Evolutionary conservation across 805 yeast species (phyloP), one percentile per base, ranked within the genome.

Genomic region (Spathaspora hagerdaliae): DNA sequence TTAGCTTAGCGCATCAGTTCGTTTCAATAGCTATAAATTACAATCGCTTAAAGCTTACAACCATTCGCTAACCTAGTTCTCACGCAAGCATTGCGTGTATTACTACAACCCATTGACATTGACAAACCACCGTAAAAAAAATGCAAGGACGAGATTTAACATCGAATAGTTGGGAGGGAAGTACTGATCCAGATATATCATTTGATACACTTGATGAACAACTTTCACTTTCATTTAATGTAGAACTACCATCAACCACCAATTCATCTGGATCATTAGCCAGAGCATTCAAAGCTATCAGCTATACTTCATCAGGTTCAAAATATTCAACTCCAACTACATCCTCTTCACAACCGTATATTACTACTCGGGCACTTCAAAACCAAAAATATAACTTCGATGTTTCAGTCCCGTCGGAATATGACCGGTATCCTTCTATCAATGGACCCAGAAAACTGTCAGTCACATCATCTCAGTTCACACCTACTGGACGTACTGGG

Each of bases 381-480:
- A 19, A 19, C 5, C 32, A 29, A 5, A 29, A 29, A 29, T 9
- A 29, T 9, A 11, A 29, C 6, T 11, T 29, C 5, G 6, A 29
- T 3, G 32, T 29, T 9, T 29, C 32, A 9, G 12, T 29, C 6
- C 84, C 87, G 2, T 69, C 79, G 1, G 84, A 77, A 43, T 83
- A 69, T 54, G 88, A 83, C 60, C 70, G 90, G 53, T 85, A 84
- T 54, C 91, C 92, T 4, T 71, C 78, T 29, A 70, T 81, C 9
- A 29, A 29, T 11, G 32, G 32, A 19, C 24, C 24, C 5, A 19
- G 24, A 5, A 19, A 19, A 19, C 24, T 19, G 24, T 19, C 24
- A 19, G 24, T 19, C 24, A 19, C 32, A 5, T 29, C 32, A 29
- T 9, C 9, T 11, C 32, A 9, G 12, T 29, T 29, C 32, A 11